Percentiles rank a stretch among this genome's conserved stretches.
These are phyloP conservation scores for Thelephora terrestris DNA, from an alignment of 1,284 basidiomycete genomes.

Conservation along the genomic window DNA sequence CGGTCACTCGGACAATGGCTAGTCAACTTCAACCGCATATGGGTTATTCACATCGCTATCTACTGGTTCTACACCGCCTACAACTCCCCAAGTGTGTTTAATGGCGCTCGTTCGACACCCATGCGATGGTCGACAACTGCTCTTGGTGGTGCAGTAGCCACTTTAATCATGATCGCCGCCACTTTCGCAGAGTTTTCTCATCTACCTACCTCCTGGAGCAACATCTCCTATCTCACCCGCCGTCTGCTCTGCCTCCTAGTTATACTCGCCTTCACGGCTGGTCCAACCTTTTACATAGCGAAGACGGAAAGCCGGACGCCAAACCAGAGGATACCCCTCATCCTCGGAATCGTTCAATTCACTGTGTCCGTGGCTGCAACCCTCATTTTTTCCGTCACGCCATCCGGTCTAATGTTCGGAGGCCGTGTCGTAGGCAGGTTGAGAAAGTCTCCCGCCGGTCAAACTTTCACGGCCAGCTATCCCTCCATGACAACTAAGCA, in stretches of 20 bases:
- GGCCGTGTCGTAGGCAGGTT: slow-evolving; percentile 90
- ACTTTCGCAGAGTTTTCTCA: slow-evolving; percentile 91
- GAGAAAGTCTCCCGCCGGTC: slow-evolving; percentile 89
- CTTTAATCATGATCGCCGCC: slow-evolving; percentile 87
- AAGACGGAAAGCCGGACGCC: slow-evolving; percentile 48
- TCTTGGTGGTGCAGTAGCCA: slow-evolving; percentile 84
- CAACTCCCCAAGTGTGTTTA: slow-evolving; percentile 86
- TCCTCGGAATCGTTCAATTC: slow-evolving; percentile 89
- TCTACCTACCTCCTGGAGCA: slow-evolving; percentile 96
- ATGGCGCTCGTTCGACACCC: slow-evolving; percentile 46
- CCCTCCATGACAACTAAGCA: slow-evolving; percentile 52
- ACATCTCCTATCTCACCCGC: slow-evolving; percentile 85
- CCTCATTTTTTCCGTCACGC: slow-evolving; percentile 76
- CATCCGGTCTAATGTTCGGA: slow-evolving; percentile 91
- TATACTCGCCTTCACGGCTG: slow-evolving; percentile 77
- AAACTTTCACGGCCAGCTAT: slow-evolving; percentile 94
- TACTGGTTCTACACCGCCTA: slow-evolving; percentile 94
- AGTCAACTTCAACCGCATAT: slow-evolving; percentile 97
- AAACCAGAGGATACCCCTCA: slow-evolving; percentile 66
- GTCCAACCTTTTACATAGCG: slow-evolving; percentile 87
- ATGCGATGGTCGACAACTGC: slow-evolving; percentile 85
- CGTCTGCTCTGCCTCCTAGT: slow-evolving; percentile 78
- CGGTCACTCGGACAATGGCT: slow-evolving; percentile 89
- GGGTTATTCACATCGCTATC: slow-evolving; percentile 88
- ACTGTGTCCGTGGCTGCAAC: slow-evolving; percentile 78